phyloP scores from a whole-genome alignment of 257 asterid species.

The Solanum habrochaites region DNA sequence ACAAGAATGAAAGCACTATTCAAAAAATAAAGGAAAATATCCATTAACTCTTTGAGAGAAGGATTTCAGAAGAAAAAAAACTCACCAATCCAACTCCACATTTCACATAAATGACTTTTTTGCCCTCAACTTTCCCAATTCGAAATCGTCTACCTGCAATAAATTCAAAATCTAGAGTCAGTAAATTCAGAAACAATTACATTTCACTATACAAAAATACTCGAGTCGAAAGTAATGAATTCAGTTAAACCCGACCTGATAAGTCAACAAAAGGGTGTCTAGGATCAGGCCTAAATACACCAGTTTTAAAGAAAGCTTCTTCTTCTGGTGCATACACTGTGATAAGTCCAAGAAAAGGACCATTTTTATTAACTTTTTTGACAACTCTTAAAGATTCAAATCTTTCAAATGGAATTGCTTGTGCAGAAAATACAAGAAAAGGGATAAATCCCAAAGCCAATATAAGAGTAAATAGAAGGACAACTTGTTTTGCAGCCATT shows the following conservation, averaged over 20 bases:
- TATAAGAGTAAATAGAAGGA: background rate
- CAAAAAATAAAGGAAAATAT: background rate
- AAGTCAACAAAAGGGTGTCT: conserved; percentile 35
- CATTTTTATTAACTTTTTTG: conserved; percentile 19
- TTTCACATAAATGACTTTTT: conserved; percentile 41
- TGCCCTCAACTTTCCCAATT: conserved; percentile 29
- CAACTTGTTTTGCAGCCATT: background rate
- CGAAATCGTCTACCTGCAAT: conserved; percentile 42
- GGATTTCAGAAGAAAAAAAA: background rate
- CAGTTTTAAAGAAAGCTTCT: conserved; percentile 35
- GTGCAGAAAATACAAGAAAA: conserved; percentile 7
- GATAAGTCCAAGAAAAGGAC: conserved; percentile 46
- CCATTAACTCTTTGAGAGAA: background rate
- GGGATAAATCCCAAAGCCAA: background rate
- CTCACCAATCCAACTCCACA: conserved; percentile 52
- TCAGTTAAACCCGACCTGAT: conserved; percentile 15
- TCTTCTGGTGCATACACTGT: conserved; percentile 43
- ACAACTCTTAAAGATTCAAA: background rate
- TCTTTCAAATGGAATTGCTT: conserved; percentile 13
- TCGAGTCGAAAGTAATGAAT: background rate
- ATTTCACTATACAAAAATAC: background rate
- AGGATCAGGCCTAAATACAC: conserved; percentile 20
- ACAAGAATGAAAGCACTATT: background rate
- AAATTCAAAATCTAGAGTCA: background rate
- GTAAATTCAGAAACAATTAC: background rate